phyloP scores from a whole-genome alignment of 257 asterid genomes.

The Solanum piurae region DNA sequence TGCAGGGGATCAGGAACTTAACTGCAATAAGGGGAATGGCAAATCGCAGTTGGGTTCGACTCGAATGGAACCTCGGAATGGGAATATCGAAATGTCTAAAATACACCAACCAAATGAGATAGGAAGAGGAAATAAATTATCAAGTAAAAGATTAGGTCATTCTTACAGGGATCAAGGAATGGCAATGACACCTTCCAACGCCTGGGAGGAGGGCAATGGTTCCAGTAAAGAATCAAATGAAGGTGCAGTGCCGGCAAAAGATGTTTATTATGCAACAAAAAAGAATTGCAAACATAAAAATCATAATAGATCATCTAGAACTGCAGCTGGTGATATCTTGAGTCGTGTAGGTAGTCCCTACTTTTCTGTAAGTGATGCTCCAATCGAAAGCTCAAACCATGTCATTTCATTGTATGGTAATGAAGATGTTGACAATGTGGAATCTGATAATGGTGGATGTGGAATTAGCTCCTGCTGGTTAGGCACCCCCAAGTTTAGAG shows the following conservation, averaged over 20 bases:
- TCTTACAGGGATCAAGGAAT: slow-evolving; percentile 22
- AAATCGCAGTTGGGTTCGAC: slow-evolving; percentile 7
- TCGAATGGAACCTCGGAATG: slow-evolving; percentile 1
- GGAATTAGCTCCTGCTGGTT: slow-evolving; percentile 77
- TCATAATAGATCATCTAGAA: slow-evolving; percentile 20
- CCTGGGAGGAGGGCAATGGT: slow-evolving; percentile 26
- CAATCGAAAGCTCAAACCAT: slow-evolving; percentile 15
- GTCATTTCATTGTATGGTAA: slow-evolving; percentile 23
- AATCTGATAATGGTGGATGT: slow-evolving; percentile 56
- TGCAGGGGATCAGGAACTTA: slow-evolving; percentile 19
- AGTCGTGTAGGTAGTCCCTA: slow-evolving; percentile 40
- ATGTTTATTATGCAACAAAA: slow-evolving; percentile 10
- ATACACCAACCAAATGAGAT: slow-evolving; percentile 6
- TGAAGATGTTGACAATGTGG: slow-evolving; percentile 37
- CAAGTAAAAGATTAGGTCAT: slow-evolving; percentile 24
- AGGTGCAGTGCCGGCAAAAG: slow-evolving; percentile 15
- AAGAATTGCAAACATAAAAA: slow-evolving; percentile 10
- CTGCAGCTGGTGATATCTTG: slow-evolving; percentile 26
- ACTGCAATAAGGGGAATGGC: slow-evolving; percentile 13
- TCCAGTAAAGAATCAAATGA: slow-evolving; percentile 48
- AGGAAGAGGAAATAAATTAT: slow-evolving; percentile 10
- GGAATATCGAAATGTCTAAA: slow-evolving; percentile 7
- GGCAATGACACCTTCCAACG: slow-evolving; percentile 19
- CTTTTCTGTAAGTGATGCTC: slow-evolving; percentile 21
- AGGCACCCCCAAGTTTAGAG: slow-evolving; percentile 38